Evolutionary conservation across 169 alveolate species (phyloP).

Genomic region (Cryptosporidium ubiquitum): DNA sequence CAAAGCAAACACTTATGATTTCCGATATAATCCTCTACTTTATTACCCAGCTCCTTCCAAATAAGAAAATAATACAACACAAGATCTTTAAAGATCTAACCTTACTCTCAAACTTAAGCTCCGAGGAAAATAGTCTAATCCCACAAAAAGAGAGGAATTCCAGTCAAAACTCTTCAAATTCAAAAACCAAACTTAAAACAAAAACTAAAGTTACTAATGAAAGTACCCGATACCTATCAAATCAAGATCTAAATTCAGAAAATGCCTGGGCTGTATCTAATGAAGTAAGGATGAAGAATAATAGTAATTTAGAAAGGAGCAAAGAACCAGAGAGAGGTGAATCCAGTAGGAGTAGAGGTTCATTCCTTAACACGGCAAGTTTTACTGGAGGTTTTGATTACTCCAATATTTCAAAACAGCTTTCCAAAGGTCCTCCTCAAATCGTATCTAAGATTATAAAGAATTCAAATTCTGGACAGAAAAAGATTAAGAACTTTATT

Average conservation of each 20-base stretch:
- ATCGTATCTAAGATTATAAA: constrained; percentile 42
- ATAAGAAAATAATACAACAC: constrained; percentile 10
- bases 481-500: not conserved
- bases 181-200: not conserved
- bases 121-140: not conserved
- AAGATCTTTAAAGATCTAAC: constrained; percentile 18
- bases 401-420: constrained; percentile 7
- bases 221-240: not conserved
- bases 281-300: too few species aligned
- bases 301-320: not conserved
- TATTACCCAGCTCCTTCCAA: constrained; percentile 26
- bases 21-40: constrained; percentile 28
- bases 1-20: not conserved
- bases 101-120: not conserved
- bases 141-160: not conserved
- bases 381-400: not conserved
- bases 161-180: not conserved
- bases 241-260: not conserved
- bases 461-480: constrained; percentile 9
- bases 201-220: too few species aligned
- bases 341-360: not conserved
- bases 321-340: not conserved
- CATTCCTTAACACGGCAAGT: not conserved
- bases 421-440: constrained; percentile 17
- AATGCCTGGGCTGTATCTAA: not conserved